Evolutionary conservation across 2,329 filamentous ascomycete species (phyloP).

Genomic region (Pyrenophora teres): DNA sequence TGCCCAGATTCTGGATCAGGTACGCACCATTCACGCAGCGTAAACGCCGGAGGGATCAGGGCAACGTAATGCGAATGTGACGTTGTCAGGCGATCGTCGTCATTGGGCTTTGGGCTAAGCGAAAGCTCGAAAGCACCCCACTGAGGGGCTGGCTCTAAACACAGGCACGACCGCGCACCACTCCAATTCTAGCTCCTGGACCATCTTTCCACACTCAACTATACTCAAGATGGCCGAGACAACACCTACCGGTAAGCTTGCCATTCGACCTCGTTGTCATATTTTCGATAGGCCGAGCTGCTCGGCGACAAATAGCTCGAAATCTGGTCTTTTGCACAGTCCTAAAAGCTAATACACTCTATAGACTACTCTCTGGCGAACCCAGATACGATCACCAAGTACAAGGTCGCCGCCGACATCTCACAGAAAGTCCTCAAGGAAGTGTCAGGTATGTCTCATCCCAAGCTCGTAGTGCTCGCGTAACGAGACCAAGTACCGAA

Average conservation of each 20-base stretch:
- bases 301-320: conserved; percentile 10
- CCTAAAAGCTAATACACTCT: conserved; percentile 31
- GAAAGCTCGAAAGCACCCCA: conserved; percentile 28
- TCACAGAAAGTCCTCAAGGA: conserved; percentile 93
- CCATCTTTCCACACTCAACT: conserved; percentile 27
- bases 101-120: conserved; percentile 41
- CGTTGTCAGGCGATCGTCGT: conserved; percentile 22
- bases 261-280: background rate
- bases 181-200: conserved; percentile 29
- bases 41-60: background rate
- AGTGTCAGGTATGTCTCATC: conserved; percentile 62
- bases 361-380: conserved; percentile 88
- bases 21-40: background rate
- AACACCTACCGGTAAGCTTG: conserved; percentile 37
- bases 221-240: conserved; percentile 45
- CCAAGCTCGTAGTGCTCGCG: background rate
- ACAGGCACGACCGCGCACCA: conserved; percentile 31
- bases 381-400: conserved; percentile 96
- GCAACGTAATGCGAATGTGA: conserved; percentile 2
- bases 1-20: conserved; percentile 7
- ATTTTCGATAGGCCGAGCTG: background rate
- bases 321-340: conserved; percentile 21
- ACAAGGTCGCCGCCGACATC: conserved; percentile 95
- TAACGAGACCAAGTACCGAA: conserved; percentile 10
- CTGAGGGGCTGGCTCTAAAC: conserved; percentile 43